These are phyloP conservation scores for Phytopythium montanum DNA, from an alignment of 352 stramenopile species.

Conservation along the genomic window DNA sequence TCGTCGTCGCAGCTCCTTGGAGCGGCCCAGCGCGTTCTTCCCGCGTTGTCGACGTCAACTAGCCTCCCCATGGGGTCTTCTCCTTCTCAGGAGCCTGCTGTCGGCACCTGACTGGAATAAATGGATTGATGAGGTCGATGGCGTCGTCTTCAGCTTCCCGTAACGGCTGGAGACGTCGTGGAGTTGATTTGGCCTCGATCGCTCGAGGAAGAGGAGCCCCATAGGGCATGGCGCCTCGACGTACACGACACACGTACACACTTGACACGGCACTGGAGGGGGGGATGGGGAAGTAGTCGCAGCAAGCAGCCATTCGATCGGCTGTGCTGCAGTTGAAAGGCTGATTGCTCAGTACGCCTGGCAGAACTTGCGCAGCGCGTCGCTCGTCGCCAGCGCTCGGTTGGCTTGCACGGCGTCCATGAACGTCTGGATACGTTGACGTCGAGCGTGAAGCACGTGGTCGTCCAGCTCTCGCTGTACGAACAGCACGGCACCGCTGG, in stretches of 20 bases:
- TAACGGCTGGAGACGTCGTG: background rate
- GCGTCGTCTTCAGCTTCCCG: background rate
- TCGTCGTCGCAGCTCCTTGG: background rate
- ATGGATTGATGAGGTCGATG: background rate
- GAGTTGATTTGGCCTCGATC: slow-evolving; percentile 2
- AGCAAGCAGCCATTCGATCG: background rate
- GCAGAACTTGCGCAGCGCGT: slow-evolving; percentile 71
- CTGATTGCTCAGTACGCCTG: slow-evolving; percentile 68
- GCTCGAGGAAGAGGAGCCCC: slow-evolving; percentile 2
- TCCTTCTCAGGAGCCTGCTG: background rate
- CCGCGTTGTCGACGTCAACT: background rate
- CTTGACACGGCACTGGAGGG: slow-evolving; percentile 3
- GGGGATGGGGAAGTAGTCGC: background rate
- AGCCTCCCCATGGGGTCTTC: background rate
- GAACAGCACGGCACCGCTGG: slow-evolving; percentile 61
- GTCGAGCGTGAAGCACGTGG: slow-evolving; percentile 63
- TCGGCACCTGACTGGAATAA: background rate
- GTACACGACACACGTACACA: background rate
- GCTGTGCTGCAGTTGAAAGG: background rate
- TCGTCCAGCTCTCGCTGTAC: slow-evolving; percentile 61
- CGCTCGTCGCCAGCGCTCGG: slow-evolving; percentile 35
- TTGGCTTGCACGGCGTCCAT: slow-evolving; percentile 44
- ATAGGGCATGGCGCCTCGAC: background rate
- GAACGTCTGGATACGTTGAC: slow-evolving; percentile 57
- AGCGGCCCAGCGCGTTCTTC: background rate